Evolutionary conservation across 768 basidiomycete species (phyloP), one percentile per base, ranked within the genome.

Genomic region (Suillus subaureus): DNA sequence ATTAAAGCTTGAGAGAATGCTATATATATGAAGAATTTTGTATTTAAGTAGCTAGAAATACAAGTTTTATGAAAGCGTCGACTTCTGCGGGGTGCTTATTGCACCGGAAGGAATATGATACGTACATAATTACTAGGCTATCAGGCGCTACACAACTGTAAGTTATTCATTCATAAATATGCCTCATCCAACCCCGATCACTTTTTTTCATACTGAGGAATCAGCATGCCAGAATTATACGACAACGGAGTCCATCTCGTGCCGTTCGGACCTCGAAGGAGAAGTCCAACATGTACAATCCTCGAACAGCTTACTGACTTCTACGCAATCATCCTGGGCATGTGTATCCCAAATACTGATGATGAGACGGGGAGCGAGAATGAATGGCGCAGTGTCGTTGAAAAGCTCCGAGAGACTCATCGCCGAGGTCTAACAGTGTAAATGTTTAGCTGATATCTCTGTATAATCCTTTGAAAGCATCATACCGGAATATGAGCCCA

Each of bases 261-360:
- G 52, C 16, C 31, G 52, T 4, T 54, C 26, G 9, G 18, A 52
- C 52, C 16, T 31, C 52, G 4, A 9, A 6, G 52, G 52, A 4
- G 28, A 54, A 31, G 52, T 54, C 28, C 8, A 54, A 31, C 52
- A 54, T 18, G 11, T 28, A 31, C 52, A 54, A 31, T 54, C 52
- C 9, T 28, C 28, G 18, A 54, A 54, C 16, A 28, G 18, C 11
- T 16, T 31, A 16, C 51, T 52, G 16, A 31, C 28, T 16, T 54
- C 28, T 6, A 28, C 8, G 28, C 52, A 54, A 7, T 54, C 2
- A 5, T 54, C 52, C 1, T 31, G 16, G 16, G 52, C 52, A 21
- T 54, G 52, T 2, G 52, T 54, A 31, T 54, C 52, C 52, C 52
- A 54, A 54, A 54, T 28, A 54, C 52, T 31, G 52, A 54, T 31